Base-by-base conservation (phyloP, 2,329 filamentous ascomycete genomes). In the Fusarium annulatum region DNA sequence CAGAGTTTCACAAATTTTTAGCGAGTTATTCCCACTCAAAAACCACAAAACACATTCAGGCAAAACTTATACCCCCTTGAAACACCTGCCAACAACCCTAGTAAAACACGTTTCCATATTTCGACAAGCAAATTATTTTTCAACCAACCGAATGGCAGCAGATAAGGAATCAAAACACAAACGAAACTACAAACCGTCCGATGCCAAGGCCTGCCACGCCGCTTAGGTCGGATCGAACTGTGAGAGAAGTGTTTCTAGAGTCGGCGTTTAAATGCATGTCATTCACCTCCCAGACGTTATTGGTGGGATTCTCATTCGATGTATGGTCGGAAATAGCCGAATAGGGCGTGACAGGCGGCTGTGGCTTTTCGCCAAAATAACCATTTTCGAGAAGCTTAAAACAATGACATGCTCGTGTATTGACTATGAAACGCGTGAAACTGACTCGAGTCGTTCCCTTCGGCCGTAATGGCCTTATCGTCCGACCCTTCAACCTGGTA, bases 351-450 rank as follows among this genome's bases (percentile, higher is more conserved):
- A 65, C 48, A 48, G 39, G 62, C 64, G 64, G 62, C 46, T 67
- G 41, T 33, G 46, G 43, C 64, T 55, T 39, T 62, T 62, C 43
- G 57, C 39, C 45, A 38, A 66, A 53, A 48, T 67, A 67, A 67
- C 62, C 41, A 51, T 46, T 56, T 21, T 45, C 15, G 43, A 52
- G 41, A 34, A 67, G 48, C 62, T 67, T 67, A 57, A 53, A 67
- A 45, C 52, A 34, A n/a, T 42, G 61, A 67, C 62, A 67, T 52
- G 62, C 43, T 61, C 62, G 18, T 60, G 45, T 67, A 46, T 67
- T 41, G 62, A 30, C 49, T 36, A 12, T 67, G 64, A 67, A 67
- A 67, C 64, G 38, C 45, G 12, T 67, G 62, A 67, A 67, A 61
- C 64, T 52, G 34, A 42, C 36, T 64, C 34, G 10, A 33, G 16